A percentile compares a stretch with the other conserved stretches of the same genome.
These are phyloP conservation scores for Ceratocystis lukuohia DNA, from an alignment of 2,329 filamentous ascomycete genomes.

Conservation along the genomic window DNA sequence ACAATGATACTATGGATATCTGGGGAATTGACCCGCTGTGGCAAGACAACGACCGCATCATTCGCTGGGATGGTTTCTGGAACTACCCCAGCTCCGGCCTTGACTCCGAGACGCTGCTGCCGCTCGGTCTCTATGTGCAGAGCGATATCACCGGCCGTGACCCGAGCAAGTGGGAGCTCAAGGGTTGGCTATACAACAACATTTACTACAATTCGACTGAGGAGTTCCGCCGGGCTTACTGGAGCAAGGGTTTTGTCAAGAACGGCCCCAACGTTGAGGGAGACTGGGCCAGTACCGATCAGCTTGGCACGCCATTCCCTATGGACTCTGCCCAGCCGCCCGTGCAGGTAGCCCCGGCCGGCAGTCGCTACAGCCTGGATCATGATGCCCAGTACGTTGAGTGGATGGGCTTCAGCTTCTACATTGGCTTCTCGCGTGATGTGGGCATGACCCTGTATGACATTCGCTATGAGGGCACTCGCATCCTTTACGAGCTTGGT, in stretches of 20 bases:
- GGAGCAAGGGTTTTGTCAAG: constrained; percentile 28
- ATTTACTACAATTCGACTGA: constrained; percentile 28
- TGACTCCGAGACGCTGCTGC: constrained; percentile 29
- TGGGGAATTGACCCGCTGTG: constrained; percentile 28
- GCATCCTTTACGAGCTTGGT: constrained; percentile 39
- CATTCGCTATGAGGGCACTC: constrained; percentile 37
- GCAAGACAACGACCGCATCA: constrained; percentile 30
- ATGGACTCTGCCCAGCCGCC: constrained; percentile 28
- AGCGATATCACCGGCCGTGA: constrained; percentile 34
- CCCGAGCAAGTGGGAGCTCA: constrained; percentile 30
- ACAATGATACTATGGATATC: constrained; percentile 25
- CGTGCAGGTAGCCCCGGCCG: constrained; percentile 28
- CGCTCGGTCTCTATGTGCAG: constrained; percentile 34
- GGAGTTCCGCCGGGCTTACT: constrained; percentile 28
- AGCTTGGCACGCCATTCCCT: constrained; percentile 26
- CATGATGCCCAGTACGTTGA: constrained; percentile 34
- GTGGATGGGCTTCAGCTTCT: constrained; percentile 42
- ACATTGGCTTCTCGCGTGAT: constrained; percentile 32
- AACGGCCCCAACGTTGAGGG: constrained; percentile 27
- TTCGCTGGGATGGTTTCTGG: constrained; percentile 31
- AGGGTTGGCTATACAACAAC: constrained; percentile 32
- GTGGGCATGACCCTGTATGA: constrained; percentile 37
- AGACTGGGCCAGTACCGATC: constrained; percentile 28
- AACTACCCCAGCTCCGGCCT: constrained; percentile 27
- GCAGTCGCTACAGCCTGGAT: constrained; percentile 34